Conservation (phyloP, 2,329 filamentous ascomycete genomes). For the Arthrobotrys conoides region DNA sequence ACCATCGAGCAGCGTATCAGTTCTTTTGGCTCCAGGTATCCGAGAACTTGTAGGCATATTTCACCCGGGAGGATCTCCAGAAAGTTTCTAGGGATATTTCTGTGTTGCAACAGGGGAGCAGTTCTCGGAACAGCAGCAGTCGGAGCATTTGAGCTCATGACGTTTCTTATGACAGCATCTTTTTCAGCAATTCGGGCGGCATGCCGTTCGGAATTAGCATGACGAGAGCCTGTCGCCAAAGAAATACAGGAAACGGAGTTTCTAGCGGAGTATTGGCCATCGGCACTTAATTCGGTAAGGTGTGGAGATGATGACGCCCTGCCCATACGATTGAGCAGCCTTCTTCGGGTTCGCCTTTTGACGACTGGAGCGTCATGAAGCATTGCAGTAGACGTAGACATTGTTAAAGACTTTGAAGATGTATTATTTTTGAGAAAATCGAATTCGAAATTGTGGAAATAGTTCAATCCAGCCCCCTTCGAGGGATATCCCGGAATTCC, state of each 20-base stretch:
- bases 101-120: conserved; percentile 41
- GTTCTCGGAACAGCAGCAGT: conserved; percentile 34
- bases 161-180: conserved; percentile 51
- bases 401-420: not conserved
- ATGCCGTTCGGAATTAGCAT: conserved; percentile 24
- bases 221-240: conserved; percentile 37
- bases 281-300: conserved; percentile 46
- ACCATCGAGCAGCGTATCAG: conserved; percentile 83
- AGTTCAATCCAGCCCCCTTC: conserved; percentile 23
- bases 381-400: conserved; percentile 22
- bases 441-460: conserved; percentile 2
- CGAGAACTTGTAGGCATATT: conserved; percentile 82
- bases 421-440: conserved; percentile 15
- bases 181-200: conserved; percentile 47
- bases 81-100: conserved; percentile 69
- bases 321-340: conserved; percentile 53
- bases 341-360: conserved; percentile 42
- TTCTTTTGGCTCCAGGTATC: conserved; percentile 82
- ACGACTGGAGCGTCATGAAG: conserved; percentile 51
- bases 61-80: conserved; percentile 88
- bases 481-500: conserved; percentile 24
- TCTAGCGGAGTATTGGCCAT: conserved; percentile 45
- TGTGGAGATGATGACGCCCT: conserved; percentile 56
- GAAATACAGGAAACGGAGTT: conserved; percentile 58
- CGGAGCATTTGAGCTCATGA: conserved; percentile 35